Evolutionary conservation across 225 moss, liverwort and hornwort genomes (phyloP), one percentile per base, ranked within the genome.

Genomic region (Neckera pumila): DNA sequence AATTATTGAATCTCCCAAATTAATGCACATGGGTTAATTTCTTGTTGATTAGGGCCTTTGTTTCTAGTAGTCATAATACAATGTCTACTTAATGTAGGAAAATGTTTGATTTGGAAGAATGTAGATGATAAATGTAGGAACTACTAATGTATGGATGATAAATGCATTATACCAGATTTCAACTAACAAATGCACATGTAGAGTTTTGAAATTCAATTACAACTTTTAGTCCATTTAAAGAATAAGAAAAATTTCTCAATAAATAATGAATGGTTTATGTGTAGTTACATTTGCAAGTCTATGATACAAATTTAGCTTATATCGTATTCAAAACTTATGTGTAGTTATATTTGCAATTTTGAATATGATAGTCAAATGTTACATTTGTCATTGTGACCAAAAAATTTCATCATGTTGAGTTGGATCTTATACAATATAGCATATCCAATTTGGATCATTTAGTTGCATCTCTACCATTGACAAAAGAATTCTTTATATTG

Each of bases 11-110:
- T 70, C 4, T 70, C 1, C 1, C 1, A 6, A 25, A 40, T 40
- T 4, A 7, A 38, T 1, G 0, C 1, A 6, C 22, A 67, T 0
- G 0, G 2, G 2, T 25, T 13, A 25, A 38, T 40, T 23, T 40
- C 12, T 1, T 23, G 0, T 40, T 70, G 7, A 70, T 25, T 40
- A 40, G 40, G 9, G 8, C 40, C 23, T 14, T 25, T 23, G 4
- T 25, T 69, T 70, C 25, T 70, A 40, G 14, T 13, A 23, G 14
- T 23, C 4, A 38, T 14, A 40, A 4, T 70, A 40, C 10, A 25
- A 40, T 14, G 8, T 40, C 1, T 25, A 26, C 1, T 70, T 25
- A 25, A 40, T 25, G 14, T 23, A 40, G 5, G 4, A 23, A 65
- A 70, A 70, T 40, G 20, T 3, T 40, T 40, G 8, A 25, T 70